These are phyloP conservation scores for Anethum foeniculum DNA, from an alignment of 140 eudicot species.

Conservation along the genomic window DNA sequence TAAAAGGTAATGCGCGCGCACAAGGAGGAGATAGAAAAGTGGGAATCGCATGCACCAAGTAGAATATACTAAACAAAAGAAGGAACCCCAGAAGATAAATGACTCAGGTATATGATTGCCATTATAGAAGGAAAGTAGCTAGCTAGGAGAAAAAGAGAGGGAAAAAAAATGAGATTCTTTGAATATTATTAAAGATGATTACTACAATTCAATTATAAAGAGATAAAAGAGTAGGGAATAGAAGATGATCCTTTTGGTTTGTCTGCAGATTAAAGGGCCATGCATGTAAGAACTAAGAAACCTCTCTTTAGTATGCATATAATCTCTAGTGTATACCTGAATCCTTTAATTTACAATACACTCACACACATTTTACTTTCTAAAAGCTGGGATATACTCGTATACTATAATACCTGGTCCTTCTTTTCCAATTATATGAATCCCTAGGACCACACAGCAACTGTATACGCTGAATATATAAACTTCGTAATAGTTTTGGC, in stretches of 20 bases:
- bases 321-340: constrained; percentile 15
- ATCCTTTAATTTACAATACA: constrained; percentile 16
- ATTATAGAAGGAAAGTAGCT: neutral
- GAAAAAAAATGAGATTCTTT: neutral
- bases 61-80: neutral
- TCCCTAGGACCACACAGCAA: constrained; percentile 10
- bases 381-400: constrained; percentile 28
- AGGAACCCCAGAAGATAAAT: neutral
- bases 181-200: neutral
- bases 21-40: constrained; percentile 1
- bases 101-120: neutral
- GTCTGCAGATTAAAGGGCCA: constrained; percentile 21
- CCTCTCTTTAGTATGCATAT: constrained; percentile 15
- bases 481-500: neutral
- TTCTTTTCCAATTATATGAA: constrained; percentile 8
- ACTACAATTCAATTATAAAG: neutral
- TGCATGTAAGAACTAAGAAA: neutral
- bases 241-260: constrained; percentile 33
- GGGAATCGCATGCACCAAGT: neutral
- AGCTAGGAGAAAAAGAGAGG: neutral
- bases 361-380: constrained; percentile 12
- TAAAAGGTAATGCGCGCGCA: neutral
- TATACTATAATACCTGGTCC: constrained; percentile 1
- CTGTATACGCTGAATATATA: neutral
- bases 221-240: constrained; percentile 14